phyloP scores from a whole-genome alignment of 257 asterid genomes.

The Capsicum pubescens region DNA sequence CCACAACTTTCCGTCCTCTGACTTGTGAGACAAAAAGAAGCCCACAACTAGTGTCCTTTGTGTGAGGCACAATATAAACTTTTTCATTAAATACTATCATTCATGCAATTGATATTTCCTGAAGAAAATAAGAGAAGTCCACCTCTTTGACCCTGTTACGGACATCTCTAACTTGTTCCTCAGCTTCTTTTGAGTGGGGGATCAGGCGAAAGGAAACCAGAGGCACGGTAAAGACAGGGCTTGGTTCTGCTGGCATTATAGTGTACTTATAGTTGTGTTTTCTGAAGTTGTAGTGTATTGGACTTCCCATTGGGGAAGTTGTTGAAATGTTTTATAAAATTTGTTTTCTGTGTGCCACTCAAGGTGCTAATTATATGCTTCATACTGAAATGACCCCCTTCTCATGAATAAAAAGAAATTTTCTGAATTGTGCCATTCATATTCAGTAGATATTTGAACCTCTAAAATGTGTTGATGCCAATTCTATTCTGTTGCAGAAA shows the following conservation, averaged over 20 bases:
- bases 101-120: background rate
- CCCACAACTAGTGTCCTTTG: too few species aligned
- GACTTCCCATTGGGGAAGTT: background rate
- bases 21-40: too few species aligned
- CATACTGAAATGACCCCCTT: background rate
- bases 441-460: conserved; percentile 14
- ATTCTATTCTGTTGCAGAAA: conserved; percentile 55
- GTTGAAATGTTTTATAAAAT: background rate
- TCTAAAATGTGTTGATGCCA: conserved; percentile 19
- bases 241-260: background rate
- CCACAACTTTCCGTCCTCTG: too few species aligned
- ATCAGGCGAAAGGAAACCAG: background rate
- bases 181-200: conserved; percentile 22
- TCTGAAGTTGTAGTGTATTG: background rate
- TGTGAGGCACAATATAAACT: too few species aligned
- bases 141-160: background rate
- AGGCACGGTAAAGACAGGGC: conserved; percentile 8
- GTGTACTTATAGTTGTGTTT: background rate
- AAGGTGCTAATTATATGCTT: background rate
- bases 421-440: background rate
- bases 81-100: conserved; percentile 2
- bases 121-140: conserved; percentile 5
- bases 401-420: background rate
- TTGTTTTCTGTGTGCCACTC: background rate
- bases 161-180: background rate